Evolutionary conservation across 768 basidiomycete genomes (phyloP).

Genomic region (Rhodotorula toruloides): DNA sequence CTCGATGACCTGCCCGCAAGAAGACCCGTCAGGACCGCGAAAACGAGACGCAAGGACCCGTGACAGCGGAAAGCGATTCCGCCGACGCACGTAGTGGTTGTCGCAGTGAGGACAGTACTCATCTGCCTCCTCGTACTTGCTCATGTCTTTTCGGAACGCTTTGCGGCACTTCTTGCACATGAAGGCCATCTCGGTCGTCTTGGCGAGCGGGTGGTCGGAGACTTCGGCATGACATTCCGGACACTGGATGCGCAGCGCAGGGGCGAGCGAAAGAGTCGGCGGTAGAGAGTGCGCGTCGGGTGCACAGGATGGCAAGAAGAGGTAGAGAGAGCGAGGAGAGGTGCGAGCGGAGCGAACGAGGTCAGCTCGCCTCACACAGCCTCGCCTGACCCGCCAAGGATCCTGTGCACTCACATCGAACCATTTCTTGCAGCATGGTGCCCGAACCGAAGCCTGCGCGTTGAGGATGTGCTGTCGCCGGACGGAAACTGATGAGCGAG

Average conservation of each 20-base stretch:
- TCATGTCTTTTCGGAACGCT: slow-evolving; percentile 94
- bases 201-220: slow-evolving; percentile 65
- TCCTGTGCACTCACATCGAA: slow-evolving; percentile 57
- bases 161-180: slow-evolving; percentile 88
- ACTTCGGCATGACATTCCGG: slow-evolving; percentile 86
- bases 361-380: no score
- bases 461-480: slow-evolving; percentile 88
- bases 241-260: slow-evolving; percentile 51
- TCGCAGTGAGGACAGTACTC: slow-evolving; percentile 98
- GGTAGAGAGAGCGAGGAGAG: neutral
- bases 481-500: neutral
- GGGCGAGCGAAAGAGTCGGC: neutral
- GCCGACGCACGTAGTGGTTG: slow-evolving; percentile 88
- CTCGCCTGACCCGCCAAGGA: neutral
- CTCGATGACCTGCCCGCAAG: slow-evolving; percentile 65
- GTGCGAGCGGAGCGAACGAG: no score
- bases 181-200: slow-evolving; percentile 78
- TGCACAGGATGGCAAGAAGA: neutral
- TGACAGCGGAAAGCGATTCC: neutral
- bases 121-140: slow-evolving; percentile 85
- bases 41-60: neutral
- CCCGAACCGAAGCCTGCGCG: slow-evolving; percentile 90
- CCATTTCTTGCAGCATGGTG: slow-evolving; percentile 97
- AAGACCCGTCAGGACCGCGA: neutral
- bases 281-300: no score